Evolutionary conservation across 208 protist genomes (phyloP).

Genomic region (Trypanosoma caninum): DNA sequence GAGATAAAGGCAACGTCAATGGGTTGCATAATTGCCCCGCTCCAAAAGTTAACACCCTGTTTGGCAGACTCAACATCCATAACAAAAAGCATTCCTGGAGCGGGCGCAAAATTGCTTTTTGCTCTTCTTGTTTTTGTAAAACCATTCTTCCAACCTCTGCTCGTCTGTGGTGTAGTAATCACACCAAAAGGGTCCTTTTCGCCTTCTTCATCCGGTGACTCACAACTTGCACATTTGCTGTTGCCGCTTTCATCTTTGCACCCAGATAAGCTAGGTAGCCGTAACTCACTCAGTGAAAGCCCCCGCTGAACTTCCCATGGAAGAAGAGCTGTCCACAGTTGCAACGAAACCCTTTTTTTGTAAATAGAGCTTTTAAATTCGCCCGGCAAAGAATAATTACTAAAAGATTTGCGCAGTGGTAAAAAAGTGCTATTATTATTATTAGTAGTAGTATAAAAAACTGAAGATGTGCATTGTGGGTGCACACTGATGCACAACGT

Average conservation of each 20-base stretch:
- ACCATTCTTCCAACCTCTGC: not conserved
- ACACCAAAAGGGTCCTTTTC: slow-evolving; percentile 65
- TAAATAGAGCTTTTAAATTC: not conserved
- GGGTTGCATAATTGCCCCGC: slow-evolving; percentile 65
- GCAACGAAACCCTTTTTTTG: slow-evolving; percentile 45
- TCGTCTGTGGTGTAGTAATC: slow-evolving; percentile 26
- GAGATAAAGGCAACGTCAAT: slow-evolving; percentile 79
- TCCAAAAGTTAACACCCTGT: slow-evolving; percentile 70
- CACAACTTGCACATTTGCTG: too few species aligned
- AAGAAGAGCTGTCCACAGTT: slow-evolving; percentile 76
- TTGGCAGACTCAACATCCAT: slow-evolving; percentile 29
- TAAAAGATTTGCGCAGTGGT: too few species aligned
- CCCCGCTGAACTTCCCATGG: slow-evolving; percentile 87
- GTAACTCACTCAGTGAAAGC: slow-evolving; percentile 56
- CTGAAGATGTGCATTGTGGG: not conserved
- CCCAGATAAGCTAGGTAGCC: slow-evolving; percentile 17
- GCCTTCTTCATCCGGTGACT: slow-evolving; percentile 21
- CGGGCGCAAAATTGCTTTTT: not conserved
- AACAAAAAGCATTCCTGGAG: slow-evolving; percentile 62
- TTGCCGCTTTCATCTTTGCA: not conserved
- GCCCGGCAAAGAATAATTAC: not conserved
- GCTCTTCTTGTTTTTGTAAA: not conserved
- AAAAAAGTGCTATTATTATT: not conserved
- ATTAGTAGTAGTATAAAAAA: not conserved
- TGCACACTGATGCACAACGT: slow-evolving; percentile 49